Percentiles rank a stretch among this genome's conserved stretches.
Conservation (phyloP, 306 rosid genomes). For the Pachyrhizus erosus region DNA sequence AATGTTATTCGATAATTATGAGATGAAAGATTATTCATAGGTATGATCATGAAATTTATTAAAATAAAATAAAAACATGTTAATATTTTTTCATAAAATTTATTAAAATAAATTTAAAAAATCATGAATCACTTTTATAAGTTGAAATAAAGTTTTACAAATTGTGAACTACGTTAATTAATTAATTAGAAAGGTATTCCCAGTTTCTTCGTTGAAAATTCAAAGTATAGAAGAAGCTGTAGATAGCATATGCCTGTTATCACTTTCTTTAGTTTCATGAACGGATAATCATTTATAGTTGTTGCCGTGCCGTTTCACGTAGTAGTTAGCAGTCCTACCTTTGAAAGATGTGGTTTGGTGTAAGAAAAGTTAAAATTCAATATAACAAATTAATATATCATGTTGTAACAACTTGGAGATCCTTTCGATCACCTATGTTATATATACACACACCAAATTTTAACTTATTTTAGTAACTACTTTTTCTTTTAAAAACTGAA, state of each 20-base stretch:
- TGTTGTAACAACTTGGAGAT: too few relatives aligned
- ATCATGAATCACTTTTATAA: background rate
- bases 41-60: background rate
- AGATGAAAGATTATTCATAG: background rate
- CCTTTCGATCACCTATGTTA: too few relatives aligned
- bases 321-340: background rate
- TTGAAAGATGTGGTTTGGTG: slow-evolving; percentile 29
- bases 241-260: background rate
- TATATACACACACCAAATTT: too few relatives aligned
- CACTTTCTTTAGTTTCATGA: background rate
- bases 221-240: background rate
- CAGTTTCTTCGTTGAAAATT: slow-evolving; percentile 18
- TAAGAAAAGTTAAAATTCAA: background rate
- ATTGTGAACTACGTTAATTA: background rate
- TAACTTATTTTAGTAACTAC: too few relatives aligned
- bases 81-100: background rate
- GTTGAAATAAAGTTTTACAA: background rate
- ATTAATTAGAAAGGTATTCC: too few relatives aligned
- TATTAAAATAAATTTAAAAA: background rate
- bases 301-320: background rate
- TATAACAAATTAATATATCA: background rate
- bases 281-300: background rate
- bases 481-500: too few relatives aligned
- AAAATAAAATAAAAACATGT: background rate
- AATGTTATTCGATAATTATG: background rate